Conservation (phyloP, 1,284 basidiomycete species). For the Ganoderma sinense region DNA sequence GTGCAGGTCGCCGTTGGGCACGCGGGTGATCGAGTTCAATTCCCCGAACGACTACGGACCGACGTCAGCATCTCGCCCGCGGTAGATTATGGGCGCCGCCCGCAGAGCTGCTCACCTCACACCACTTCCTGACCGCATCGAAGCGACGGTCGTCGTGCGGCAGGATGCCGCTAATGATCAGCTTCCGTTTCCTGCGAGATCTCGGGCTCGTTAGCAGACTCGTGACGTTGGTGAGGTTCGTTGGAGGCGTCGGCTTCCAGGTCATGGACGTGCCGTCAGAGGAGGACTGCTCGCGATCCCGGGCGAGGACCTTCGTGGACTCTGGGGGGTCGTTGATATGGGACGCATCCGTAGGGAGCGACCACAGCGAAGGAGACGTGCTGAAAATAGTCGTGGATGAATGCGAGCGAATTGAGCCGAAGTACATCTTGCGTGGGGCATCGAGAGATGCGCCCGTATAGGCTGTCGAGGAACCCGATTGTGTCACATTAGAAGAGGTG, state of each 20-base stretch:
- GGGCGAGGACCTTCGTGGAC: conserved; percentile 39
- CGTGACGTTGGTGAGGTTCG: conserved; percentile 33
- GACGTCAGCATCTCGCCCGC: conserved; percentile 15
- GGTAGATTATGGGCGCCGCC: neutral
- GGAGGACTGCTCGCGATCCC: conserved; percentile 30
- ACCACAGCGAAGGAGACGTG: conserved; percentile 49
- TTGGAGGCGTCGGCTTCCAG: conserved; percentile 32
- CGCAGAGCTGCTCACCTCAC: conserved; percentile 56
- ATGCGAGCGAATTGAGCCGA: conserved; percentile 56
- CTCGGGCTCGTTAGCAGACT: conserved; percentile 37
- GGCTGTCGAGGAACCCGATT: conserved; percentile 52
- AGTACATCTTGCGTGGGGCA: conserved; percentile 52
- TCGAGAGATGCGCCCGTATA: conserved; percentile 48
- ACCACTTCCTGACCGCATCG: conserved; percentile 63
- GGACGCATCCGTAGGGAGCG: conserved; percentile 47
- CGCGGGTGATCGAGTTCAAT: conserved; percentile 69
- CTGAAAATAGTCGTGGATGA: conserved; percentile 47
- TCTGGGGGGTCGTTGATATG: conserved; percentile 47
- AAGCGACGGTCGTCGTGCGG: conserved; percentile 43
- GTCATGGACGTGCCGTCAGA: conserved; percentile 36
- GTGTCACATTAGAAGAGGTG: conserved; percentile 69
- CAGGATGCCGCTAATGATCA: conserved; percentile 49
- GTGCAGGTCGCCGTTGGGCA: conserved; percentile 77
- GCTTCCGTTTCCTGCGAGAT: conserved; percentile 43
- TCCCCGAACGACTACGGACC: conserved; percentile 71